These are phyloP conservation scores for Viola odorata DNA, from an alignment of 345 rosid species.

Conservation along the genomic window DNA sequence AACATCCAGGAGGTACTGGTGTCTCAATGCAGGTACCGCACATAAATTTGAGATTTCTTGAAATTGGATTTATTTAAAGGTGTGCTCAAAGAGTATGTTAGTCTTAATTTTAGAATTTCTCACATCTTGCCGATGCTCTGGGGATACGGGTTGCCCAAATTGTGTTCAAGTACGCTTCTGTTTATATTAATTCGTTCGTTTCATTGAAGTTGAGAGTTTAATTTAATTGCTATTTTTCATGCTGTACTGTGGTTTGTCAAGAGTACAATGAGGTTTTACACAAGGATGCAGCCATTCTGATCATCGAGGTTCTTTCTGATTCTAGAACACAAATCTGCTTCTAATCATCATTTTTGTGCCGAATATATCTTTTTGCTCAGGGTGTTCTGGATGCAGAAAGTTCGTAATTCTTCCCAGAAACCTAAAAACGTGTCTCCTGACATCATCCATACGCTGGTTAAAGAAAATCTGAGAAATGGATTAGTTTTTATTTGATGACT, in stretches of 20 bases:
- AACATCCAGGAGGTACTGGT: conserved; percentile 92
- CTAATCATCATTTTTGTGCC: no score
- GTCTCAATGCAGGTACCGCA: conserved; percentile 60
- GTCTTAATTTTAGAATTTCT: no score
- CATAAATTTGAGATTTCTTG: conserved; percentile 7
- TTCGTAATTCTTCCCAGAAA: conserved; percentile 9
- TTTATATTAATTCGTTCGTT: neutral
- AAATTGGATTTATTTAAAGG: no score
- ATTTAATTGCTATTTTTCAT: neutral
- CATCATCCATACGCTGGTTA: no score
- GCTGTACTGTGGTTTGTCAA: conserved; percentile 49
- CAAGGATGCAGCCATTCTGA: conserved; percentile 73
- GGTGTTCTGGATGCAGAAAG: conserved; percentile 65
- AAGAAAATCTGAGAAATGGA: no score
- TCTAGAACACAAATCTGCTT: no score
- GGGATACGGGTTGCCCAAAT: conserved; percentile 68
- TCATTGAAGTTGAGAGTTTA: neutral
- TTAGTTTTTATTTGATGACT: no score
- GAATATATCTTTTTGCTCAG: conserved; percentile 27
- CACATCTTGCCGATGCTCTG: conserved; percentile 53
- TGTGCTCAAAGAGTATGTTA: no score
- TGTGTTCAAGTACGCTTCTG: conserved; percentile 58
- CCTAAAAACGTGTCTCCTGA: neutral
- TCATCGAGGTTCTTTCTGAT: conserved; percentile 48
- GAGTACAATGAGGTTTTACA: conserved; percentile 71